Conservation (phyloP, 164 flowering plant genomes). For the Malania oleifera region DNA sequence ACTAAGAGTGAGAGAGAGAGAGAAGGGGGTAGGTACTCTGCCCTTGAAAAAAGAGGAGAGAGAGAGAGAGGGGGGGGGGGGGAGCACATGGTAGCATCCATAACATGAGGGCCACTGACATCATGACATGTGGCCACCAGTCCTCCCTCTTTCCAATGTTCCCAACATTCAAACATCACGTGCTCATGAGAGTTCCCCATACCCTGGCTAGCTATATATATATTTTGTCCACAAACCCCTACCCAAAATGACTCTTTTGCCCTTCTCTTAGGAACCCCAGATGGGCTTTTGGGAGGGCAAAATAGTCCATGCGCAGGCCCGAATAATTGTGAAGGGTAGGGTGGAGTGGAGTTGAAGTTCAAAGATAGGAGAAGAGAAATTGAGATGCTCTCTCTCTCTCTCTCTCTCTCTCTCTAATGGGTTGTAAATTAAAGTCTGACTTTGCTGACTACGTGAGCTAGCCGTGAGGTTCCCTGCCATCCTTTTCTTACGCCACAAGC, state of each 20-base stretch:
- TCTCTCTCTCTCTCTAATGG: too few relatives aligned
- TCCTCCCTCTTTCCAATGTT: slow-evolving; percentile 50
- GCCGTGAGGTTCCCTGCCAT: slow-evolving; percentile 14
- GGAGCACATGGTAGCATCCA: slow-evolving; percentile 30
- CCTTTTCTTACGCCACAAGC: slow-evolving; percentile 33
- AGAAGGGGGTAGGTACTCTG: too few relatives aligned
- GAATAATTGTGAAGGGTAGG: background rate
- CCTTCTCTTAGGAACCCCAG: background rate
- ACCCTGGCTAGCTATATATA: too few relatives aligned
- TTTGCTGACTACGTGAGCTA: background rate
- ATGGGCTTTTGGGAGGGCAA: background rate
- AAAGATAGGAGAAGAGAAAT: background rate
- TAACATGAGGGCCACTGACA: slow-evolving; percentile 56
- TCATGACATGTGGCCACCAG: slow-evolving; percentile 73
- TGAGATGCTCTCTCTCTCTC: slow-evolving; percentile 5
- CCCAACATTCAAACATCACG: slow-evolving; percentile 73
- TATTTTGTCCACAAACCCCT: slow-evolving; percentile 11
- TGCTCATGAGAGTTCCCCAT: too few relatives aligned
- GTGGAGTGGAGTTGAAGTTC: background rate
- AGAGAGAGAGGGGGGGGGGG: slow-evolving; percentile 11
- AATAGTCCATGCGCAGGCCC: background rate
- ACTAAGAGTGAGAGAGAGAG: background rate
- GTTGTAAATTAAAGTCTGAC: too few relatives aligned
- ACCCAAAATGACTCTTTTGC: background rate
- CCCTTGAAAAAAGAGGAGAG: too few relatives aligned